Evolutionary conservation across 495 filamentous ascomycete genomes (phyloP).

Genomic region (Penicillium lagena): DNA sequence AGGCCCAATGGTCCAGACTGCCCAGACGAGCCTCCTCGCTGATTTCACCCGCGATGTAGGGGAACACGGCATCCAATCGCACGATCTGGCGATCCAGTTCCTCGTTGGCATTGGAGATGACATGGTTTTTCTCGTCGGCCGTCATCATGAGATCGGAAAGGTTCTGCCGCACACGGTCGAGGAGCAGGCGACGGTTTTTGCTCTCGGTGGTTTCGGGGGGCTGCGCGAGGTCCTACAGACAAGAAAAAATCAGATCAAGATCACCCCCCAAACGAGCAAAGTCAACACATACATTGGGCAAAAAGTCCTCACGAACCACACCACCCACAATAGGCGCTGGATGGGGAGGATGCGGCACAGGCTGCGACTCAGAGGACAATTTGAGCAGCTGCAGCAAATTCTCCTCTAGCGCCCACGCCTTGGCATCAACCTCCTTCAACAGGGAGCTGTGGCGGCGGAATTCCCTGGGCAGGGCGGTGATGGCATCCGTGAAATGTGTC

Average conservation of each 20-base stretch:
- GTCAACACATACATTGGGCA: slow-evolving; percentile 24
- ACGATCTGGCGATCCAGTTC: slow-evolving; percentile 78
- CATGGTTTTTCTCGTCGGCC: slow-evolving; percentile 94
- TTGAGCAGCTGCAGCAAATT: slow-evolving; percentile 64
- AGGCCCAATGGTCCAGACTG: slow-evolving; percentile 92
- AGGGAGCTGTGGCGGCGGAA: slow-evolving; percentile 91
- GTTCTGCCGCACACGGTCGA: slow-evolving; percentile 52
- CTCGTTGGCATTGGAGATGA: slow-evolving; percentile 83
- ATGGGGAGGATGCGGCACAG: slow-evolving; percentile 27
- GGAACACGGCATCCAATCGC: slow-evolving; percentile 77
- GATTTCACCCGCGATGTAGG: slow-evolving; percentile 78
- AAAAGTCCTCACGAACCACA: slow-evolving; percentile 32
- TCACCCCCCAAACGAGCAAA: not conserved
- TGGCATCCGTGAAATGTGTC: slow-evolving; percentile 88
- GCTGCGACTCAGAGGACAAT: slow-evolving; percentile 53
- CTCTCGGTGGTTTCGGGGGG: slow-evolving; percentile 30
- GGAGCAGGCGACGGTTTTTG: slow-evolving; percentile 55
- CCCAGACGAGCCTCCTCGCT: slow-evolving; percentile 91
- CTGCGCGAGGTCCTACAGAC: slow-evolving; percentile 22
- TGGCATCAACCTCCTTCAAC: slow-evolving; percentile 95
- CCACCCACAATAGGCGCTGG: slow-evolving; percentile 35
- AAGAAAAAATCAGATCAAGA: slow-evolving; percentile 6
- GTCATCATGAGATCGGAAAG: slow-evolving; percentile 75
- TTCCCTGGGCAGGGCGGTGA: slow-evolving; percentile 88
- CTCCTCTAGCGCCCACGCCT: slow-evolving; percentile 54